phyloP scores from a whole-genome alignment of 345 rosid genomes.

The Bruguiera sexangula region DNA sequence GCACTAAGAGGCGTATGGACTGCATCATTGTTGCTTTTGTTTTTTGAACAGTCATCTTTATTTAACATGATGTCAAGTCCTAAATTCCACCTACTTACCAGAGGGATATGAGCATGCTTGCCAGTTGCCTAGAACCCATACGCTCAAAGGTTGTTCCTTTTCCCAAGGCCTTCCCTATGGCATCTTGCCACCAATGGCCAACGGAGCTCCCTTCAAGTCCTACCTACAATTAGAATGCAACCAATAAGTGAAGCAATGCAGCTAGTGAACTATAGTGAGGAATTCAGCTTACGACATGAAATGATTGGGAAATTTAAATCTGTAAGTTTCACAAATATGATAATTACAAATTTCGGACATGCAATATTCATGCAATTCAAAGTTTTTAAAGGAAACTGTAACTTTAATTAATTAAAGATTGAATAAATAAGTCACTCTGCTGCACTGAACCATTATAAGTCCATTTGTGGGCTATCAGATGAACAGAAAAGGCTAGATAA shows the following conservation, averaged over 20 bases:
- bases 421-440: too few relatives aligned
- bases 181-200: constrained; percentile 93
- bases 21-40: background rate
- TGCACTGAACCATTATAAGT: too few relatives aligned
- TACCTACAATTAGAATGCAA: constrained; percentile 55
- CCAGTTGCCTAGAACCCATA: constrained; percentile 95
- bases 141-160: constrained; percentile 80
- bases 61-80: background rate
- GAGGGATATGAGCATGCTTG: constrained; percentile 80
- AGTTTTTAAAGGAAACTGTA: too few relatives aligned
- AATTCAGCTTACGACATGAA: too few relatives aligned
- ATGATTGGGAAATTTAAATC: too few relatives aligned
- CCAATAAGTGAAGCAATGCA: constrained; percentile 12
- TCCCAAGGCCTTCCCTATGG: constrained; percentile 78
- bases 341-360: too few relatives aligned
- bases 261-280: background rate
- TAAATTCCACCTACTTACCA: constrained; percentile 52
- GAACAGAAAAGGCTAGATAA: too few relatives aligned
- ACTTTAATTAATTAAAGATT: too few relatives aligned
- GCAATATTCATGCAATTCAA: too few relatives aligned
- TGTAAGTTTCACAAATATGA: too few relatives aligned
- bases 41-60: too few relatives aligned
- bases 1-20: background rate
- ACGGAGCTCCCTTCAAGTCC: constrained; percentile 95
- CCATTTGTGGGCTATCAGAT: too few relatives aligned